These are phyloP conservation scores for Echinochloa phyllopogon DNA, from an alignment of 176 grass and related monocot species.

Conservation along the genomic window DNA sequence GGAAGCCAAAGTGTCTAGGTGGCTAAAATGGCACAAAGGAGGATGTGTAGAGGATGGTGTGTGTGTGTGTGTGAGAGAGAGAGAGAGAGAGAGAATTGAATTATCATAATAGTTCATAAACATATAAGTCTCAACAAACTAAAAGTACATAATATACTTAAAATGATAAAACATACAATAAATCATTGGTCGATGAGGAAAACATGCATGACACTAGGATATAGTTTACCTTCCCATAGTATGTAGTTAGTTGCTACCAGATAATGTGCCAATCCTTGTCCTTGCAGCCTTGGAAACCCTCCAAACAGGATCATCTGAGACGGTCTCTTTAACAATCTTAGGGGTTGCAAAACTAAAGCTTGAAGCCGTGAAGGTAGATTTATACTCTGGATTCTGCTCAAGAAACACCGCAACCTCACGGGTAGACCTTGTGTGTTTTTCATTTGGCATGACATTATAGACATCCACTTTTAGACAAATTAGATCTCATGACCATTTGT, in stretches of 20 bases:
- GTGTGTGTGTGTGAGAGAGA: no score
- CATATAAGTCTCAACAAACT: no score
- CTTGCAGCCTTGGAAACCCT: conserved; percentile 17
- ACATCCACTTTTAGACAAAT: conserved; percentile 64
- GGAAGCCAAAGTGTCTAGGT: no score
- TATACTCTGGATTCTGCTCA: conserved; percentile 47
- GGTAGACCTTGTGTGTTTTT: conserved; percentile 16
- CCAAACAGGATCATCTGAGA: conserved; percentile 29
- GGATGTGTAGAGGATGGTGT: no score
- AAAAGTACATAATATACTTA: no score
- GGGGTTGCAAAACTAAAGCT: conserved; percentile 58
- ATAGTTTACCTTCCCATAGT: neutral
- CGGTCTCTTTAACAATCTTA: conserved; percentile 47
- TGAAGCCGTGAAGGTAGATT: conserved; percentile 38
- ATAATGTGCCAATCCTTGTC: neutral
- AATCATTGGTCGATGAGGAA: no score
- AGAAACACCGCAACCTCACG: conserved; percentile 62
- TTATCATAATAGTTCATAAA: no score
- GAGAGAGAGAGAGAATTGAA: no score
- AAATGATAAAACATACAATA: no score
- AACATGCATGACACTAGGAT: no score
- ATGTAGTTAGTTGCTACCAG: neutral
- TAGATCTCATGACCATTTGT: conserved; percentile 44
- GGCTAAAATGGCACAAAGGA: no score
- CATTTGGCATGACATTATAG: conserved; percentile 61